Evolutionary conservation across 2,329 filamentous ascomycete species (phyloP).

Genomic region (Scleromitrula shiraiana): DNA sequence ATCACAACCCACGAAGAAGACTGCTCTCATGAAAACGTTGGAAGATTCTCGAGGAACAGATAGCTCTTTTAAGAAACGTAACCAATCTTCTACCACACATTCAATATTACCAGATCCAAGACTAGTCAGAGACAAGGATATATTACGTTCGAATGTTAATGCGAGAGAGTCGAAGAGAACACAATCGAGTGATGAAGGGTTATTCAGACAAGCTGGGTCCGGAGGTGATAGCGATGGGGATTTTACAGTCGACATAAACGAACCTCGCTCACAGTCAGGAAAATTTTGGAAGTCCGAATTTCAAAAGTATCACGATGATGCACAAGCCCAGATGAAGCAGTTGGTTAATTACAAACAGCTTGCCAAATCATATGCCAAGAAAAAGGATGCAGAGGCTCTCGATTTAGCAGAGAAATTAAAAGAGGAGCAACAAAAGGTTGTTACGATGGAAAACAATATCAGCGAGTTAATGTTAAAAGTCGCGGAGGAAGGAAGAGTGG

Average conservation of each 20-base stretch:
- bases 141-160: background rate
- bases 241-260: conserved; percentile 61
- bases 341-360: conserved; percentile 72
- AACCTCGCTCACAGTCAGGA: conserved; percentile 67
- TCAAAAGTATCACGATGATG: conserved; percentile 63
- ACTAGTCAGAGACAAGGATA: background rate
- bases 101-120: conserved; percentile 2
- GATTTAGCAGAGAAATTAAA: conserved; percentile 57
- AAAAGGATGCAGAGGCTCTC: conserved; percentile 66
- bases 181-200: conserved; percentile 13
- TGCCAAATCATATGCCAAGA: conserved; percentile 69
- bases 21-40: conserved; percentile 38
- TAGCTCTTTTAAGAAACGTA: conserved; percentile 16
- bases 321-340: conserved; percentile 66
- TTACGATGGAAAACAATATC: conserved; percentile 54
- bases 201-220: conserved; percentile 12
- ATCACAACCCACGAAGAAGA: conserved; percentile 30
- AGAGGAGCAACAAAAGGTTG: conserved; percentile 59
- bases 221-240: conserved; percentile 45
- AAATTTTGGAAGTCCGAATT: conserved; percentile 77
- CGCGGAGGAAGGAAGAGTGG: conserved; percentile 28
- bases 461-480: conserved; percentile 53
- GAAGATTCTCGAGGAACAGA: conserved; percentile 34
- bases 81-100: background rate
- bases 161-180: conserved; percentile 1